A percentile compares a stretch with the other conserved stretches of the same genome.
Conservation (phyloP, 768 basidiomycete genomes). For the Lactarius vividus region DNA sequence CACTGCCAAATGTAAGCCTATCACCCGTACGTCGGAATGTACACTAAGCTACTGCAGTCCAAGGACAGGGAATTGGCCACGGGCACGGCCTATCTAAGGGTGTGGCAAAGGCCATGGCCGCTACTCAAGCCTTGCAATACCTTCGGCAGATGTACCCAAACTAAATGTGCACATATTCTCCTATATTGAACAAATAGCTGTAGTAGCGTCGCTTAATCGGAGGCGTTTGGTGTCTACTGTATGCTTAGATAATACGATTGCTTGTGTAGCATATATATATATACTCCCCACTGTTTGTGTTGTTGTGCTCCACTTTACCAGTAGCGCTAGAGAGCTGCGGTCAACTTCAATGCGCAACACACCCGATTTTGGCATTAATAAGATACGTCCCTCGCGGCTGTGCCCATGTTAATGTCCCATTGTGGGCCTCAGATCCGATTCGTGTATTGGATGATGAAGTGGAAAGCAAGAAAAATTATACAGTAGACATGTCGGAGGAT, state of each 20-base stretch:
- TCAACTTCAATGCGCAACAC: too few relatives aligned
- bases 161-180: not conserved
- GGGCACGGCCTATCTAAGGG: not conserved
- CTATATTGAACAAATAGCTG: not conserved
- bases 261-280: not conserved
- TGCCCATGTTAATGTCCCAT: too few relatives aligned
- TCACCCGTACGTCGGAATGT: not conserved
- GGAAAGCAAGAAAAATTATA: too few relatives aligned
- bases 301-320: not conserved
- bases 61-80: not conserved
- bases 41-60: slow-evolving; percentile 6
- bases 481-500: too few relatives aligned
- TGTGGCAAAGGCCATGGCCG: not conserved
- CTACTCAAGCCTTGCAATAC: not conserved
- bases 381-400: too few relatives aligned
- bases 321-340: not conserved
- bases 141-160: not conserved
- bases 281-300: not conserved
- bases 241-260: not conserved
- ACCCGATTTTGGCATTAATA: too few relatives aligned
- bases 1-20: slow-evolving; percentile 7
- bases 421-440: too few relatives aligned
- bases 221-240: not conserved
- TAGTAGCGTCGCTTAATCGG: not conserved
- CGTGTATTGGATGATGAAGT: too few relatives aligned